A percentile compares a stretch with the other conserved stretches of the same genome.
These are phyloP conservation scores for Helichrysum umbraculigerum DNA, from an alignment of 129 eudicot genomes.

Conservation along the genomic window DNA sequence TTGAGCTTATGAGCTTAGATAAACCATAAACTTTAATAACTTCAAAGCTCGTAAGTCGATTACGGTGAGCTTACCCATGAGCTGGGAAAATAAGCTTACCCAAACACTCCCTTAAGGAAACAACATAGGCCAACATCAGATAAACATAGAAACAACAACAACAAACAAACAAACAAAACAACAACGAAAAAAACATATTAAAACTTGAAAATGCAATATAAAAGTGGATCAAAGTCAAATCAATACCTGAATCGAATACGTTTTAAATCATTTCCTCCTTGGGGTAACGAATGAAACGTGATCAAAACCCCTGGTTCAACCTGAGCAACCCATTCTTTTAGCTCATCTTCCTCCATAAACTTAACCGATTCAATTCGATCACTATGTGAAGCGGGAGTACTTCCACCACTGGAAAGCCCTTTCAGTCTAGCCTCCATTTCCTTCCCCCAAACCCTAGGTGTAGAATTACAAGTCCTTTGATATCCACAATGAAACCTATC, in stretches of 20 bases:
- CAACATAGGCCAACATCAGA: constrained; percentile 16
- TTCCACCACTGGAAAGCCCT: constrained; percentile 79
- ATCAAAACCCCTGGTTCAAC: constrained; percentile 95
- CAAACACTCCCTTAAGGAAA: neutral
- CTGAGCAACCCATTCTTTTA: constrained; percentile 94
- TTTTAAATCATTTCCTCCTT: constrained; percentile 75
- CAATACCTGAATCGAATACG: constrained; percentile 89
- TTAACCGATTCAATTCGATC: constrained; percentile 74
- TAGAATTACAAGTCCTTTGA: constrained; percentile 55
- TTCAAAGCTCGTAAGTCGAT: too few relatives aligned
- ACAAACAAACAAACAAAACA: constrained; percentile 24
- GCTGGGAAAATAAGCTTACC: too few relatives aligned
- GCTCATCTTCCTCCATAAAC: constrained; percentile 77
- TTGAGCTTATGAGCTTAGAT: neutral
- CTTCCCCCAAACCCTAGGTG: constrained; percentile 74
- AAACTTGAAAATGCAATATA: constrained; percentile 21
- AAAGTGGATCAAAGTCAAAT: constrained; percentile 16
- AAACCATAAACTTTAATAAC: neutral
- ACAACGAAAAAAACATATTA: constrained; percentile 28
- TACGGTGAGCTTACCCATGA: neutral
- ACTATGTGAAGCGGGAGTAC: constrained; percentile 80
- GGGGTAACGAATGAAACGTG: constrained; percentile 71
- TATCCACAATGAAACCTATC: constrained; percentile 55
- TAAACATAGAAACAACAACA: constrained; percentile 2
- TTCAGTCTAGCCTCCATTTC: constrained; percentile 81